A percentile compares a stretch with the other conserved stretches of the same genome.
phyloP scores from a whole-genome alignment of 495 filamentous ascomycete species.

The Hypoxylon trugodes region DNA sequence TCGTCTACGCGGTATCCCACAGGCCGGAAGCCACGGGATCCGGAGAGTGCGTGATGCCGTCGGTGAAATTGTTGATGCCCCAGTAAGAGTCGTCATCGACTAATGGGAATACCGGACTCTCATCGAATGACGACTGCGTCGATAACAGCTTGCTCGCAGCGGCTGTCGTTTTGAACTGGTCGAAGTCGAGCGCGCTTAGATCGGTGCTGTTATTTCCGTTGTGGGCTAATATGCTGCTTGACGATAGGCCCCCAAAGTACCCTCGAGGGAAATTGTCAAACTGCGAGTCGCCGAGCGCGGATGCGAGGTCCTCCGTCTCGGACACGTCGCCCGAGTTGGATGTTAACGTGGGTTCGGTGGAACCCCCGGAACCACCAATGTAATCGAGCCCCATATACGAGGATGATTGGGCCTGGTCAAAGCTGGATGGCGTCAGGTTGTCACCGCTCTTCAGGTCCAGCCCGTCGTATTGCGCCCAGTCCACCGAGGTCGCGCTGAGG shows the following conservation, averaged over 20 bases:
- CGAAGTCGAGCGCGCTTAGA: constrained; percentile 66
- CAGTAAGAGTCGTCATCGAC: constrained; percentile 41
- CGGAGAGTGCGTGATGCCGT: constrained; percentile 46
- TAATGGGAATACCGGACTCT: constrained; percentile 44
- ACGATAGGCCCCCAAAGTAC: constrained; percentile 61
- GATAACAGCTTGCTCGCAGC: constrained; percentile 51
- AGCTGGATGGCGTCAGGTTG: constrained; percentile 68
- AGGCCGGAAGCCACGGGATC: constrained; percentile 42
- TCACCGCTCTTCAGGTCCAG: constrained; percentile 63
- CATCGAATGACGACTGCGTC: constrained; percentile 46
- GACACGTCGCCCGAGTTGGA: constrained; percentile 81
- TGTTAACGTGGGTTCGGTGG: constrained; percentile 64
- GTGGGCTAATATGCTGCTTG: constrained; percentile 56
- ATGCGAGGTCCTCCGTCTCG: constrained; percentile 71
- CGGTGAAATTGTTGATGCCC: constrained; percentile 46
- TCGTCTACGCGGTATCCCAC: constrained; percentile 36
- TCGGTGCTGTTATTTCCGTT: constrained; percentile 50
- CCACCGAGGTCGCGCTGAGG: constrained; percentile 68
- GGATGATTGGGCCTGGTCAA: constrained; percentile 75
- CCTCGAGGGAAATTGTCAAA: constrained; percentile 59
- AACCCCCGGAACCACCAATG: constrained; percentile 56
- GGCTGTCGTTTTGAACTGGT: constrained; percentile 65
- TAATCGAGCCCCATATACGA: constrained; percentile 66
- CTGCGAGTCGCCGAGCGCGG: constrained; percentile 64
- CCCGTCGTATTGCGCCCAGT: constrained; percentile 77